Conservation (phyloP, 306 rosid species). For the Bauhinia variegata region DNA sequence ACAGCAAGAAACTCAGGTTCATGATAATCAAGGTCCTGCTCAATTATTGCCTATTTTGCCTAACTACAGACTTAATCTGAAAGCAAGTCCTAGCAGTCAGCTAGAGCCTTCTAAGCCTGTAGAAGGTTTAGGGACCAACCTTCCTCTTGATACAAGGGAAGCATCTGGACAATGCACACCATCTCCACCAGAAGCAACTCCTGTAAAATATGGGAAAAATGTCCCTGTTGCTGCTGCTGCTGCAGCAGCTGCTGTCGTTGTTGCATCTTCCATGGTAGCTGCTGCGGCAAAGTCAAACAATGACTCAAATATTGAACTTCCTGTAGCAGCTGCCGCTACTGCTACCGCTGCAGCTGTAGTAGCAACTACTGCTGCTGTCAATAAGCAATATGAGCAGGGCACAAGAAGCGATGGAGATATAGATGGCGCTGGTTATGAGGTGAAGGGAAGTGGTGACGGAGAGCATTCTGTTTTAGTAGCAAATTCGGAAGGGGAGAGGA, state of each 20-base stretch:
- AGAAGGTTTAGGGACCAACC: conserved; percentile 64
- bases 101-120: conserved; percentile 54
- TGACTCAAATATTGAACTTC: conserved; percentile 72
- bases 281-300: conserved; percentile 72
- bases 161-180: conserved; percentile 48
- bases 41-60: conserved; percentile 68
- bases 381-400: conserved; percentile 76
- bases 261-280: conserved; percentile 92
- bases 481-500: conserved; percentile 68
- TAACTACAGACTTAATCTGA: conserved; percentile 47
- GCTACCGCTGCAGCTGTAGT: conserved; percentile 97
- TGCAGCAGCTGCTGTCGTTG: conserved; percentile 90
- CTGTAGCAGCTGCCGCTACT: conserved; percentile 95
- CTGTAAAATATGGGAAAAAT: conserved; percentile 62
- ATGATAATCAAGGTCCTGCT: conserved; percentile 45
- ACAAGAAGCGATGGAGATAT: conserved; percentile 65
- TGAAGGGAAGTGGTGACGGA: conserved; percentile 60
- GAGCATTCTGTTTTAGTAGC: conserved; percentile 58
- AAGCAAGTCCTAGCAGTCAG: conserved; percentile 60
- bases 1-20: conserved; percentile 44
- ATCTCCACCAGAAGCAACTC: conserved; percentile 56
- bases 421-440: conserved; percentile 56
- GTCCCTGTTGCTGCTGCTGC: conserved; percentile 94
- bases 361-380: conserved; percentile 91
- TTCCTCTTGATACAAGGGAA: conserved; percentile 58